Evolutionary conservation across 192 early-diverging fungal species (phyloP), one percentile per base, ranked within the genome.

Genomic region (Entomortierella chlamydospora): DNA sequence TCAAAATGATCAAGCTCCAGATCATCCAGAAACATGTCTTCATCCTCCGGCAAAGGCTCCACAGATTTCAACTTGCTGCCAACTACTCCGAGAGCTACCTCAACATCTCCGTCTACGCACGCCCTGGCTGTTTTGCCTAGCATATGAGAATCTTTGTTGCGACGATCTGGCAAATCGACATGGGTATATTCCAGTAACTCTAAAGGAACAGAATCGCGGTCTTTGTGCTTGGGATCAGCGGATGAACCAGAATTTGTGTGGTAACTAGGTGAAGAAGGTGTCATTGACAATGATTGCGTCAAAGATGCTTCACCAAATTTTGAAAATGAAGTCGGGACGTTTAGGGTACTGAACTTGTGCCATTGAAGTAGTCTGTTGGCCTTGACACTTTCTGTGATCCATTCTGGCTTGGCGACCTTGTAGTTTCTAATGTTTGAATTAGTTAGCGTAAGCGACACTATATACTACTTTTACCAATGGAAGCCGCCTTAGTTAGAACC

Each of bases 321-420:
- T 55, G 64, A 55, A 12, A 64, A 47, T 0, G 61, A 70, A 15
- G 43, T 51, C 9, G 67, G 52, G 0, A 70, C 56, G 42, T 73
- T 61, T 1, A 86, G 63, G 5, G 68, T 66, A 13, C 83, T 78
- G 68, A 89, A 98, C 7, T 74, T 69, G 26, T 83, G 80, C 93
- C 93, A 96, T 2, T 90, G 76, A 9, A 98, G 86, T 53, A 89
- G 70, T 49, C 81, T 83, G 15, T 81, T 71, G 1, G 85, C 84
- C 39, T 84, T 80, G 39, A 94, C 82, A 26, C 87, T 90, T 28
- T 98, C 93, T 1, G 84, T 77, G 8, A 98, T 80, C 96, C 96
- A 98, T 26, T 86, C 86, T 25, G 92, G 91, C 22, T 70, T 87
- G 11, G 90, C 92, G 0, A 93, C 87, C 34, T 87, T 87, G 79